Base-by-base conservation (phyloP, 495 filamentous ascomycete species). In the Penicillium argentinense region DNA sequence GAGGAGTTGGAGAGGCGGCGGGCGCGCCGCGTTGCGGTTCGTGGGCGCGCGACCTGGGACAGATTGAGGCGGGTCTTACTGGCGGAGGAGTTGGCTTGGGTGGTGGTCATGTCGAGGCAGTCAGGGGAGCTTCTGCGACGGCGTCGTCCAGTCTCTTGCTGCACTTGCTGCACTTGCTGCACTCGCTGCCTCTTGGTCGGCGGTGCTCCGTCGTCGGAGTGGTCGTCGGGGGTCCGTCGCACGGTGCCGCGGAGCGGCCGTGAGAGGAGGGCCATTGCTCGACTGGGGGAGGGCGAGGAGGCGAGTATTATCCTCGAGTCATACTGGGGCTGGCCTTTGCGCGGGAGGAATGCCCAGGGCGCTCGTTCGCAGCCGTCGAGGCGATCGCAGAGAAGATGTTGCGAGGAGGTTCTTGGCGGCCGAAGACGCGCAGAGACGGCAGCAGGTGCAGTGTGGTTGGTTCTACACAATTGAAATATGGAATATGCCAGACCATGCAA, bases 101-200 rank as follows among this genome's bases (percentile, higher is more conserved):
- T 42, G 19, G 50, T 40, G 21, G 52, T 68, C 19, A 59, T 62
- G 36, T 71, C 67, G n/a, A 73, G 59, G 21, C 68, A 67, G 41
- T 71, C 69, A 5, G 69, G 66, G 21, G 66, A 70, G 50, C 66
- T 73, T 45, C 53, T 62, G 54, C 59, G 71, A 40, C 65, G 59
- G 28, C 54, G 63, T 42, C 54, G 47, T 14, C 51, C 36, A 28
- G 44, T 42, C 19, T 60, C 40, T 9, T 49, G 51, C 28, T 58
- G 53, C 1, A 63, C 47, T 42, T 62, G 59, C 47, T 61, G 59
- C 28, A n/a, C 40, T 9, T 49, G 51, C 28, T 58, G 53, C 1
- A 63, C 47, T 42, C 63, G 59, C 47, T 61, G 59, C 28, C 59
- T 63, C 49, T 70, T 71, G 21, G 60, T 34, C 14, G 62, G 64